These are phyloP conservation scores for Neofusicoccum sp. DNA, from an alignment of 2,329 filamentous ascomycete genomes.

Conservation along the genomic window DNA sequence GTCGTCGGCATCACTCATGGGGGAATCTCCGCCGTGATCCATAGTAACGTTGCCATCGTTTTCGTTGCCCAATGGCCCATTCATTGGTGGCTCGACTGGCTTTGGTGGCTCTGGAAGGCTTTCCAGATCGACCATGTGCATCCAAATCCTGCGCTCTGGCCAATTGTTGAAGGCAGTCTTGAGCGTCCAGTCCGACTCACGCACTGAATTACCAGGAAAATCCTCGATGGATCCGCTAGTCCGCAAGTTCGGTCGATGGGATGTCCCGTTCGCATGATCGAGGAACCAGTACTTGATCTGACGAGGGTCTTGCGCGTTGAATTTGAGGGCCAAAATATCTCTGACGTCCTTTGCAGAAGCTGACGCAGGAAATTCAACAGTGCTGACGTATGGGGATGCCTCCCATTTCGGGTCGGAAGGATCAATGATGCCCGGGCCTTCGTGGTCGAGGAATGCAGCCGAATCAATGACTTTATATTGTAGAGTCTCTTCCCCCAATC, in stretches of 20 bases:
- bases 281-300: slow-evolving; percentile 43
- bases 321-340: background rate
- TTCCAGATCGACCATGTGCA: slow-evolving; percentile 32
- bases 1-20: slow-evolving; percentile 40
- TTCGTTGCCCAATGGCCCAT: background rate
- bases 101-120: slow-evolving; percentile 32
- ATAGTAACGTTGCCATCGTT: background rate
- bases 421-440: slow-evolving; percentile 39
- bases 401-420: slow-evolving; percentile 30
- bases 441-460: slow-evolving; percentile 31
- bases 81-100: background rate
- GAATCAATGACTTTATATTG: slow-evolving; percentile 37
- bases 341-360: slow-evolving; percentile 5
- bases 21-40: slow-evolving; percentile 30
- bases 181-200: slow-evolving; percentile 19
- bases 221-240: slow-evolving; percentile 34
- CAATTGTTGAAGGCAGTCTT: slow-evolving; percentile 18
- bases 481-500: slow-evolving; percentile 17
- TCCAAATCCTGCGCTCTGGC: slow-evolving; percentile 28
- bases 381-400: background rate
- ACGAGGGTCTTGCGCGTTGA: slow-evolving; percentile 35
- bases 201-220: slow-evolving; percentile 26
- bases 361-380: background rate
- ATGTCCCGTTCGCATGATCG: slow-evolving; percentile 30
- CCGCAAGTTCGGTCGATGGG: slow-evolving; percentile 30